These are phyloP conservation scores for Ophiostoma piceae DNA, from an alignment of 2,329 filamentous ascomycete species.

Conservation along the genomic window DNA sequence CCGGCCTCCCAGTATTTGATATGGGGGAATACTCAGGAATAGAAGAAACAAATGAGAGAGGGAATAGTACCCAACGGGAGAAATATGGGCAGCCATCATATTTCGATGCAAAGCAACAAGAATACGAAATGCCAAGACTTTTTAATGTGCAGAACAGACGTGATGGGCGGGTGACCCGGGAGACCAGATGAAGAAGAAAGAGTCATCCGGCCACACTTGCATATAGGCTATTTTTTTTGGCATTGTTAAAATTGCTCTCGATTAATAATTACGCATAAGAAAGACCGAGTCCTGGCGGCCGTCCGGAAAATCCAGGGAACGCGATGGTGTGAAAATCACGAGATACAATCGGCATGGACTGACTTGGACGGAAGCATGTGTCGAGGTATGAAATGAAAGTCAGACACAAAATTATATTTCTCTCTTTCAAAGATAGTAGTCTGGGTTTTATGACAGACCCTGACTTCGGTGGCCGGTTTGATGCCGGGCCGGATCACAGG, in stretches of 20 bases:
- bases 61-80: no score
- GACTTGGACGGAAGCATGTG: neutral
- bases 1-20: neutral
- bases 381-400: neutral
- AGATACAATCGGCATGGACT: neutral
- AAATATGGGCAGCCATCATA: no score
- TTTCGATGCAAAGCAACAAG: neutral
- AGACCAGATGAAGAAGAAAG: neutral
- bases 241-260: neutral
- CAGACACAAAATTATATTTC: neutral
- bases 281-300: neutral
- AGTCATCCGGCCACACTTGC: conserved; percentile 3
- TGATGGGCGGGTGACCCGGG: neutral
- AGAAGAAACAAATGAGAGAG: neutral
- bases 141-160: neutral
- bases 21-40: neutral
- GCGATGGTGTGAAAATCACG: neutral
- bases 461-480: neutral
- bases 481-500: neutral
- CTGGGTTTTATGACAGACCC: neutral
- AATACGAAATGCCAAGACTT: conserved; percentile 1
- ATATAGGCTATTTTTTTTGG: neutral
- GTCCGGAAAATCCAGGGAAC: neutral
- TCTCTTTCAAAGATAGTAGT: no score
- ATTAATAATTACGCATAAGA: neutral